Base-by-base conservation (phyloP, 257 asterid genomes). In the Jacaranda copaia region DNA sequence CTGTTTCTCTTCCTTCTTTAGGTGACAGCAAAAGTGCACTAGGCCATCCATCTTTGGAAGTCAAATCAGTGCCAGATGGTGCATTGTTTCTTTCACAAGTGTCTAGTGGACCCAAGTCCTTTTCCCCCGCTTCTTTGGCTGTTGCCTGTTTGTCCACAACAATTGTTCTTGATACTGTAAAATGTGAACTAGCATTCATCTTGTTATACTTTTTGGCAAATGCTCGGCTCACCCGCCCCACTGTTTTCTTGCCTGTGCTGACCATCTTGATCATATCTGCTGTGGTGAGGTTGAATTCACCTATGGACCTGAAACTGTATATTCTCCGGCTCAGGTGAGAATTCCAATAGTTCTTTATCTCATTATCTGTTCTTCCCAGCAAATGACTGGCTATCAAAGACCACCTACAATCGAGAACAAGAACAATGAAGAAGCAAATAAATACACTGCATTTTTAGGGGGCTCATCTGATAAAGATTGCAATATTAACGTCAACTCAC, bases 331-430 rank as follows among this genome's bases (percentile, higher is more conserved):
- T 87, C n/a, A 87, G 81, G 5, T 85, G 84, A 57, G 91, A 80
- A 71, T 82, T 87, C 91, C 89, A 87, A 57, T 82, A 87, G 72
- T 87, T 87, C 74, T 84, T 87, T 15, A 87, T 81, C 73, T 84
- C 87, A 49, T 87, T 87, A 55, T 84, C 89, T 16, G 86, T 84
- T 77, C 91, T 78, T 35, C 89, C 89, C 1, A 83, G 87, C 48
- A 87, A 81, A 18, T 83, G 80, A 73, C 86, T 84, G 14, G 87
- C 89, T 56, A 85, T 84, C 70, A 81, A 62, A 35, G 89, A 84
- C 89, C 91, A 85, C 87, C 89, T 87, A 73, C 79, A 70, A 8
- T 25, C 32, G 2, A 25, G 32, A 25, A 3, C 59, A 15, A 53
- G 15, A 20, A 19, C 8, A 11, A 20, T 42, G 57, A 18, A 19